Base-by-base conservation (phyloP, 352 stramenopile species). In the Globisporangium emineosum region DNA sequence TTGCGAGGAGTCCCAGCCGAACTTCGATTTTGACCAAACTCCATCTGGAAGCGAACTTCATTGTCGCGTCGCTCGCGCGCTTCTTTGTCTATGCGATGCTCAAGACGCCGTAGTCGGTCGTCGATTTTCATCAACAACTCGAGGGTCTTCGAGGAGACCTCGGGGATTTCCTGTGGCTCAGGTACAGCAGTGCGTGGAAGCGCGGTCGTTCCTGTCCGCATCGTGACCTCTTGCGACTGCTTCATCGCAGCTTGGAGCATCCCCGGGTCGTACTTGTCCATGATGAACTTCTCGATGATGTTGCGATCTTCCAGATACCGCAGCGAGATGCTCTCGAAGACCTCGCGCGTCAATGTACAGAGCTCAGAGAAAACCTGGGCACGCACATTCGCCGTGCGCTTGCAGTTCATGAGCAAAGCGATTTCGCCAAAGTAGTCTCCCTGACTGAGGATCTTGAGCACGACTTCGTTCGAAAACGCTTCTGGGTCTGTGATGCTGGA, bases 371-470 rank as follows among this genome's bases (percentile, higher is more conserved):
- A 92, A 0, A 84, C 70, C 5, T 83, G 72, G 0, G 85, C 81
- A 7, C 82, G 83, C 5, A 93, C 85, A 50, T 93, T 91, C 1
- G 85, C 83, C 3, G 85, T 93, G 3, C 85, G 78, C 37, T 93
- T 93, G 72, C 85, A 93, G 64, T 93, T 91, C 81, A 93, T 90
- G 7, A 93, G 65, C 29, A 93, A 35, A 12, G 85, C 82, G 35
- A 93, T 93, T 51, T 93, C 85, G 6, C 85, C 83, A 62, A 93
- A 93, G 69, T 91, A 93, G 59, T 93, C 85, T 1, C 85, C 85
- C 45, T 91, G 81, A 0, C 73, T 73, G n/a, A 92, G 58, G 0
- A 79, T 70, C 57, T 91, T 91, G 13, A 90, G 69, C 27, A 91
- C 75, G 19, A 90, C 63, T 58, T 91, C 83, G 37, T 87, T 83